These are phyloP conservation scores for Suillus weaverae DNA, from an alignment of 768 basidiomycete genomes.

Conservation along the genomic window DNA sequence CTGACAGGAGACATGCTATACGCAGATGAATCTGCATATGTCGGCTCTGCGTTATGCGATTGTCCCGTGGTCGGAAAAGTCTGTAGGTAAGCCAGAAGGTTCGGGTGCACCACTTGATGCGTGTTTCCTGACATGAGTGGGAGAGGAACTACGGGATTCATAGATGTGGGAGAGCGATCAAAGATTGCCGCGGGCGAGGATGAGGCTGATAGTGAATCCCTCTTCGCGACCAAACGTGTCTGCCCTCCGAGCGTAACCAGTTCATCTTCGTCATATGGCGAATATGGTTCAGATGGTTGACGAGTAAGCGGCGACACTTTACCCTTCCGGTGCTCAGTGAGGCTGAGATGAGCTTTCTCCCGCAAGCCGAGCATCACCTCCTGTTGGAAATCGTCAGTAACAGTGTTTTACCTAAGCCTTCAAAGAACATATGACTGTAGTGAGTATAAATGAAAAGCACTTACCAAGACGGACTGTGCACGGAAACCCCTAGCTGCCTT, in stretches of 20 bases:
- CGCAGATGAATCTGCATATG: slow-evolving; percentile 24
- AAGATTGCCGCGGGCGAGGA: slow-evolving; percentile 36
- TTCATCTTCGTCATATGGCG: slow-evolving; percentile 58
- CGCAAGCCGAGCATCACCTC: slow-evolving; percentile 64
- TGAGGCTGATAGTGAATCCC: slow-evolving; percentile 54
- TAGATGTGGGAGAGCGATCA: slow-evolving; percentile 69
- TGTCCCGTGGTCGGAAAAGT: slow-evolving; percentile 47
- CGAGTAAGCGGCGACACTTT: slow-evolving; percentile 45
- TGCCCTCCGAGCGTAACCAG: slow-evolving; percentile 63
- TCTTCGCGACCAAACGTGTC: slow-evolving; percentile 64
- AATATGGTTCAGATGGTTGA: slow-evolving; percentile 39
- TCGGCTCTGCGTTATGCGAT: slow-evolving; percentile 23
- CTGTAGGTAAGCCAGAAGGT: slow-evolving; percentile 66
- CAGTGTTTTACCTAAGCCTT: neutral
- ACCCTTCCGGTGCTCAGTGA: slow-evolving; percentile 64
- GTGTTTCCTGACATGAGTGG: slow-evolving; percentile 51
- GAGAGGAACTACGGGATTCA: slow-evolving; percentile 71
- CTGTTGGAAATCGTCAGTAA: slow-evolving; percentile 33
- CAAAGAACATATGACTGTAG: neutral
- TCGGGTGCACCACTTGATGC: slow-evolving; percentile 56
- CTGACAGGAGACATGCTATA: slow-evolving; percentile 26
- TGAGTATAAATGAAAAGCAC: slow-evolving; percentile 15
- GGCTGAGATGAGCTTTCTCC: slow-evolving; percentile 62
- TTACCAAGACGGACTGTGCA: slow-evolving; percentile 64
- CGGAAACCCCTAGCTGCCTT: slow-evolving; percentile 66